Evolutionary conservation across 768 basidiomycete species (phyloP).

Genomic region (Leucocoprinus leucothites): DNA sequence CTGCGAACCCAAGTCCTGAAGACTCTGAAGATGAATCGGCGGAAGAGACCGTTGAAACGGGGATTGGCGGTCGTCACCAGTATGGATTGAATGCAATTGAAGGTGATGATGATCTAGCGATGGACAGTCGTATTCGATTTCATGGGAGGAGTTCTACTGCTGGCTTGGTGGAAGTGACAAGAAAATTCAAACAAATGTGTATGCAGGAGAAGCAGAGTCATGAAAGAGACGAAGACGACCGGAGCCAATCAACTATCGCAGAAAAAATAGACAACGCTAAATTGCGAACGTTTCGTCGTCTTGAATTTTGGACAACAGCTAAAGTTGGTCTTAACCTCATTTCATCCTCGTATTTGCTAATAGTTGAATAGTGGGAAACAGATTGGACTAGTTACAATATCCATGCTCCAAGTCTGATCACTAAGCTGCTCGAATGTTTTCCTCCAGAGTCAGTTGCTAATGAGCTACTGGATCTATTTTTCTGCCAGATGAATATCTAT

Average conservation of each 20-base stretch:
- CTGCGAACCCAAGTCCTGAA: conserved; percentile 15
- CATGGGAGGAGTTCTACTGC: conserved; percentile 62
- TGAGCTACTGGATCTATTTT: conserved; percentile 65
- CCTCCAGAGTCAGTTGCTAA: conserved; percentile 62
- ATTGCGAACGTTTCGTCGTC: conserved; percentile 31
- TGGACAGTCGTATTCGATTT: conserved; percentile 46
- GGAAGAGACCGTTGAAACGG: conserved; percentile 31
- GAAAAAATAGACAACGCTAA: conserved; percentile 19
- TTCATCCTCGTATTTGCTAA: neutral
- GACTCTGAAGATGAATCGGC: conserved; percentile 24
- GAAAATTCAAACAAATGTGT: conserved; percentile 51
- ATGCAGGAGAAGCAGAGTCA: conserved; percentile 28
- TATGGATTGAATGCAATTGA: conserved; percentile 34
- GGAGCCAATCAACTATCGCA: neutral
- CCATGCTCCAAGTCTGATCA: conserved; percentile 27
- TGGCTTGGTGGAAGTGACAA: conserved; percentile 50
- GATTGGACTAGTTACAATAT: conserved; percentile 45
- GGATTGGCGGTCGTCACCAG: conserved; percentile 32
- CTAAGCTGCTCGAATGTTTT: conserved; percentile 39
- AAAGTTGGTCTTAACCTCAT: conserved; percentile 33
- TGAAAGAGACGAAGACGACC: conserved; percentile 13
- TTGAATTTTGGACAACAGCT: conserved; percentile 58
- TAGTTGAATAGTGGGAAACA: conserved; percentile 52
- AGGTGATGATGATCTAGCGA: conserved; percentile 19
- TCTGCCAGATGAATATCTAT: conserved; percentile 53